Evolutionary conservation across 306 rosid genomes (phyloP), one percentile per base, ranked within the genome.

Genomic region (Purshia tridentata): DNA sequence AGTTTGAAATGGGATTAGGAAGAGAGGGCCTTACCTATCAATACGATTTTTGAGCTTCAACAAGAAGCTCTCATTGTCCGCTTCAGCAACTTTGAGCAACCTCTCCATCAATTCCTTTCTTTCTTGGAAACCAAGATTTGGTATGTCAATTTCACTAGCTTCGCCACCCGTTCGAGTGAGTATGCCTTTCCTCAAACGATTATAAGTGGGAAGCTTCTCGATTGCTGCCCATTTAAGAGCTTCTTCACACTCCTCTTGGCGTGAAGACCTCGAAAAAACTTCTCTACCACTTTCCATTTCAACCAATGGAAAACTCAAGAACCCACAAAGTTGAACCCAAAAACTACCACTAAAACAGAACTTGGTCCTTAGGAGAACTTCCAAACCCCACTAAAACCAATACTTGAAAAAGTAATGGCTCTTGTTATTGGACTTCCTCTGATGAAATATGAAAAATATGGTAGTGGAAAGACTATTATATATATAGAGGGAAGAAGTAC

Each of bases 171-270:
- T 75, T 1, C 86, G 44, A 7, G 85, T 67, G 65, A 92, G 71
- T 75, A 92, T 72, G 4, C 96, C 96, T 83, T 81, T 92, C 71
- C 81, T 88, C 44, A 92, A 20, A 54, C 96, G 98, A 49, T 67
- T 70, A 78, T 84, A 88, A 5, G 96, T 90, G 4, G 96, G 98
- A 35, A 92, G 92, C 76, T 69, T 88, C 73, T 92, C 87, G 5
- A 92, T 76, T 0, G 88, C 87, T 57, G 89, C 88, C 96, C 96
- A 88, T 74, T 80, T 86, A 4, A 92, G 88, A 81, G 88, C 90
- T 57, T 76, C 88, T 80, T 88, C 96, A 69, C 89, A 96, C 2
- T 84, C 83, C 37, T 84, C 91, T 14, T 76, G 72, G 0, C 15
- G 40, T 1, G 70, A 72, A 15, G 96, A 85, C 48, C 72, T 76